A percentile compares a stretch with the other conserved stretches of the same genome.
phyloP scores from a whole-genome alignment of 768 basidiomycete species.

The Phylloporus sp. region DNA sequence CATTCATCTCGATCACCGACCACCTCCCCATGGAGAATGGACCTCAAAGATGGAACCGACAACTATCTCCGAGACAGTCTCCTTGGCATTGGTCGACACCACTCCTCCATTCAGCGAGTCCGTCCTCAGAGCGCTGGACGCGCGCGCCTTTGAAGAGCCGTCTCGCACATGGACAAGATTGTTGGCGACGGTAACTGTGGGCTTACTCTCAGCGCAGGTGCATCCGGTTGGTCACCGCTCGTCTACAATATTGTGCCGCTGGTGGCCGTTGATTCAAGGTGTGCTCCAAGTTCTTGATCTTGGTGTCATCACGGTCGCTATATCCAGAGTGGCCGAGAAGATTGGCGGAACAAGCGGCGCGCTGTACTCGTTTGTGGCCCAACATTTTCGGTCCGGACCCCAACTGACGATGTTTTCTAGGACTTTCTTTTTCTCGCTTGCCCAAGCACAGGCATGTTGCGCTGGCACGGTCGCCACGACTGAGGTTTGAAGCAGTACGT shows the following conservation, averaged over 20 bases:
- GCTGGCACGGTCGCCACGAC: conserved; percentile 31
- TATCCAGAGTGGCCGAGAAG: conserved; percentile 67
- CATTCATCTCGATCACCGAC: neutral
- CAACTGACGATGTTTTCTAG: conserved; percentile 33
- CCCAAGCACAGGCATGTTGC: conserved; percentile 57
- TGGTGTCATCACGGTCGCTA: conserved; percentile 54
- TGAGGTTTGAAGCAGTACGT: conserved; percentile 56
- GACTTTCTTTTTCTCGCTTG: conserved; percentile 87
- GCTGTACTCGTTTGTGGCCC: conserved; percentile 75
- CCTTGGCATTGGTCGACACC: conserved; percentile 12
- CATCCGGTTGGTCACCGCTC: conserved; percentile 45
- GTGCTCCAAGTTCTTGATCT: conserved; percentile 54
- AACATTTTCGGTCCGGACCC: neutral
- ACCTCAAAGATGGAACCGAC: conserved; percentile 43
- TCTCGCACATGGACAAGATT: conserved; percentile 77
- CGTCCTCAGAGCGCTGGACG: conserved; percentile 37
- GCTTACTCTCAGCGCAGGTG: conserved; percentile 67
- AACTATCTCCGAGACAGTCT: conserved; percentile 10
- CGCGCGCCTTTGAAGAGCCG: conserved; percentile 47
- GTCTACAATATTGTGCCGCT: neutral
- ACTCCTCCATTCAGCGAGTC: conserved; percentile 1
- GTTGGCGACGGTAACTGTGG: conserved; percentile 88
- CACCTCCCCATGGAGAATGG: conserved; percentile 87
- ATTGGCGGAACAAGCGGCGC: conserved; percentile 95
- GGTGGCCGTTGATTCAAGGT: conserved; percentile 33